Conservation (phyloP, 768 basidiomycete species). For the Podaxis sp. region DNA sequence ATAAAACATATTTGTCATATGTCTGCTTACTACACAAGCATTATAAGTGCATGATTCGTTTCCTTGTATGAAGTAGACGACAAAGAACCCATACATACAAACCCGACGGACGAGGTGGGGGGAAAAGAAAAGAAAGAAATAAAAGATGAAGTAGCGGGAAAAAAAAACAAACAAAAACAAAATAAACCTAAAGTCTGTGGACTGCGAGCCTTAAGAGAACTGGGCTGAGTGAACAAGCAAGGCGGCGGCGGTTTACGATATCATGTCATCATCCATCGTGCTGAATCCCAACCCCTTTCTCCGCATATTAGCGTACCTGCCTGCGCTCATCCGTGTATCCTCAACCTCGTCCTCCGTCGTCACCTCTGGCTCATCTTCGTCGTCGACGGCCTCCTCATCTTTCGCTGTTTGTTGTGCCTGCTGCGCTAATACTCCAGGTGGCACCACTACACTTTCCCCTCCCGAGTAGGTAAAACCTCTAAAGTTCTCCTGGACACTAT, state of each 20-base stretch:
- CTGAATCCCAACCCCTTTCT: constrained; percentile 43
- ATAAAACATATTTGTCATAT: too few species aligned
- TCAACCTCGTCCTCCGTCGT: constrained; percentile 78
- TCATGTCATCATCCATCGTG: constrained; percentile 36
- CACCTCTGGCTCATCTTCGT: constrained; percentile 42
- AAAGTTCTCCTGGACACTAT: constrained; percentile 94
- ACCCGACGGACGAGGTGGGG: constrained; percentile 3
- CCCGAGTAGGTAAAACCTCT: constrained; percentile 89
- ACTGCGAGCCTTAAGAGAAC: not conserved
- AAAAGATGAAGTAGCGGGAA: too few species aligned
- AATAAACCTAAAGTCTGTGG: not conserved
- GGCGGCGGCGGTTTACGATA: constrained; percentile 20
- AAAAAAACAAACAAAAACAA: not conserved
- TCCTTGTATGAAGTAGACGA: not conserved
- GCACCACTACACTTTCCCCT: constrained; percentile 56
- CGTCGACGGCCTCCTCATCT: constrained; percentile 52
- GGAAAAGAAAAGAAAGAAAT: not conserved
- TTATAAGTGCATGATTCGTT: not conserved
- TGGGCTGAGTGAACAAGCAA: not conserved
- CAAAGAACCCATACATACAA: not conserved
- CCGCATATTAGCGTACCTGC: constrained; percentile 61
- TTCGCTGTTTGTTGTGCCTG: constrained; percentile 27
- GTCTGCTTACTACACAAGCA: not conserved
- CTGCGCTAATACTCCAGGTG: constrained; percentile 14
- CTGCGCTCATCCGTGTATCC: constrained; percentile 57